Base-by-base conservation (phyloP, 176 grass and related monocot species). In the Echinochloa phyllopogon region DNA sequence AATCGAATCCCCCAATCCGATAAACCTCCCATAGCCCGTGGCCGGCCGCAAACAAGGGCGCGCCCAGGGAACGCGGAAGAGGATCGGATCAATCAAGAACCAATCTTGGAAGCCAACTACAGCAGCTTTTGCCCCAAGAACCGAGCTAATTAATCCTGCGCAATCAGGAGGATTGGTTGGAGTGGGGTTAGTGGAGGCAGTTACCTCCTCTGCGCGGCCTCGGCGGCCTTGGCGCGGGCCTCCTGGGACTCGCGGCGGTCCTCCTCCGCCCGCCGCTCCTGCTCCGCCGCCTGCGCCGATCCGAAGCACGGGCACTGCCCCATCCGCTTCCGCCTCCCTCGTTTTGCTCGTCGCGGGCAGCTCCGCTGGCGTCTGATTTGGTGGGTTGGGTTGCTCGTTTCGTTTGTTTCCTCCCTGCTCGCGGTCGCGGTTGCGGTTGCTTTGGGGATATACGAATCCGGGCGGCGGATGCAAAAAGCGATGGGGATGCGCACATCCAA, bases 201-300 rank as follows among this genome's bases (percentile, higher is more conserved):
- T 41, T 79, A 90, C 93, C 96, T 96, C 93, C 70, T 87, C 74
- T 94, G 91, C 65, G 96, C 96, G 63, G 96, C 96, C 76, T 94
- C 91, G 49, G 91, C 93, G 56, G 96, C 96, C 91, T 52, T 95
- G 65, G 84, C 68, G 50, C 96, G 91, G 47, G 93, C 96, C 6
- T 99, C 96, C 83, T 92, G 74, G 38, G 96, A 80, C 76, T 96
- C 89, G 59, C 82, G 79, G 65, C 77, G 85, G 38, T 89, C 89
- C 9, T 76, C 91, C 78, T 95, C 89, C 77, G 42, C 64, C 62
- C 76, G 75, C 48, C 82, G 85, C 75, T 85, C 80, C 87, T 76
- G 80, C 83, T 72, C 81, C 81, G 91, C 91, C 23, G 83, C 87
- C 86, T 83, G 82, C 13, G 88, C 88, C 27, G 89, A 78, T 8